Evolutionary conservation across 78 protist genomes (phyloP).

Genomic region (Guillardia theta): DNA sequence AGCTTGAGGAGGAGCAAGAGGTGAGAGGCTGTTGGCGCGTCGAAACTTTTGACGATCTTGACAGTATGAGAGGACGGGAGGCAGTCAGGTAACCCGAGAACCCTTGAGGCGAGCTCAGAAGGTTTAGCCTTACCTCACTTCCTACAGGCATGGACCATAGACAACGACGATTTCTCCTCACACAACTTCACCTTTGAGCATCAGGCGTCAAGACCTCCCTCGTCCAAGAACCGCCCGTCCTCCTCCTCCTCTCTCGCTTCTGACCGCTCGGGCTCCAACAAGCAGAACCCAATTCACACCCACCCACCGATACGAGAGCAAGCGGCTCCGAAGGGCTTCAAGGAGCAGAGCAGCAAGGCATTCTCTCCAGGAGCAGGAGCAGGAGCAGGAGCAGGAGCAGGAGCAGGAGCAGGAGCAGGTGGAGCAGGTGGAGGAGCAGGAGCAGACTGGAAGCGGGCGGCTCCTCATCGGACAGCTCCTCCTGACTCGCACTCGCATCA

Average conservation of each 20-base stretch:
- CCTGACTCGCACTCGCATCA: neutral
- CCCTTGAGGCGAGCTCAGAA: neutral
- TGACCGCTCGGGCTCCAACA: too few relatives aligned
- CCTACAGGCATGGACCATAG: too few relatives aligned
- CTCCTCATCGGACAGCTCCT: too few relatives aligned
- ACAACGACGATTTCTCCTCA: too few relatives aligned
- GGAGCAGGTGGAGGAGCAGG: neutral
- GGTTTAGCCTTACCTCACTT: too few relatives aligned
- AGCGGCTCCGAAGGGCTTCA: neutral
- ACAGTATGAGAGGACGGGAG: neutral
- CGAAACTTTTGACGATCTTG: neutral
- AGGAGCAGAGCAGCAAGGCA: neutral
- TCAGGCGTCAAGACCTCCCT: neutral
- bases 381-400: neutral
- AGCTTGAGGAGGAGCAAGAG: neutral
- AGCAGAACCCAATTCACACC: too few relatives aligned
- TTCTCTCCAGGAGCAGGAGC: neutral
- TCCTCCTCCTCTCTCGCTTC: too few relatives aligned
- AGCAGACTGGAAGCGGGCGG: neutral
- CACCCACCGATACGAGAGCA: neutral
- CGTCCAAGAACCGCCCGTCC: too few relatives aligned
- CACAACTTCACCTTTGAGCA: neutral
- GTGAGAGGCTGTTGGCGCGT: neutral
- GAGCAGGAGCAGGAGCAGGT: neutral
- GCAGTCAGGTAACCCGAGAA: neutral